Conservation (phyloP, 352 stramenopile genomes). For the Globisporangium recalcitrans region DNA sequence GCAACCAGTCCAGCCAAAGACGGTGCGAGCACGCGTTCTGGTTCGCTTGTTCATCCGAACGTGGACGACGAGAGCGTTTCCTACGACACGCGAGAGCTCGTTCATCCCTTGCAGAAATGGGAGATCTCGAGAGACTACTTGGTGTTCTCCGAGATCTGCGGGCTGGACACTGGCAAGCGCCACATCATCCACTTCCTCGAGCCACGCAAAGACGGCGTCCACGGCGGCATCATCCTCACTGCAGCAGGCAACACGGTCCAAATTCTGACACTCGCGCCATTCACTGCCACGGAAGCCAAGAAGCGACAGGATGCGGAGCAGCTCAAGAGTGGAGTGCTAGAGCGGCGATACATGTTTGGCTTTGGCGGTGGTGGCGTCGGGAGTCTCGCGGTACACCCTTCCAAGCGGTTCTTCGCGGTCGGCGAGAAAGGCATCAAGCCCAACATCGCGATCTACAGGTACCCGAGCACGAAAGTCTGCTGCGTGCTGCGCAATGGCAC, state of each 20-base stretch:
- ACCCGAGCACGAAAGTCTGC: constrained; percentile 67
- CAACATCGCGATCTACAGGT: constrained; percentile 85
- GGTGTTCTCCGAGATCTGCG: constrained; percentile 58
- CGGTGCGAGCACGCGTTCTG: not conserved
- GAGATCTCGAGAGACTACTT: constrained; percentile 73
- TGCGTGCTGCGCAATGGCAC: constrained; percentile 82
- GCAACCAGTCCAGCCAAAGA: not conserved
- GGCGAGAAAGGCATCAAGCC: constrained; percentile 87
- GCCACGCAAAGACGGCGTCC: constrained; percentile 18
- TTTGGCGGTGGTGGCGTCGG: constrained; percentile 60
- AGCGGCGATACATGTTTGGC: constrained; percentile 62
- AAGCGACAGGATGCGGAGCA: constrained; percentile 3
- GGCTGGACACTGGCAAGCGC: constrained; percentile 60
- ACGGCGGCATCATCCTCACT: constrained; percentile 59
- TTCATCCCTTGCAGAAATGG: constrained; percentile 48
- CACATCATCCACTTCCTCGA: constrained; percentile 69
- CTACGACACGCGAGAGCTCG: constrained; percentile 33
- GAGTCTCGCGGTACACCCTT: constrained; percentile 68
- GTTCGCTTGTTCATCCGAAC: not conserved
- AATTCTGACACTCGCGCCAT: constrained; percentile 42
- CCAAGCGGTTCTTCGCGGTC: constrained; percentile 73
- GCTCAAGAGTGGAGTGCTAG: constrained; percentile 16
- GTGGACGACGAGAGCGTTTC: constrained; percentile 13
- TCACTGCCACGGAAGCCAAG: constrained; percentile 10
- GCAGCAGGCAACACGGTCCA: constrained; percentile 72